Conservation (phyloP, 306 rosid genomes). For the Glycine tomentella region DNA sequence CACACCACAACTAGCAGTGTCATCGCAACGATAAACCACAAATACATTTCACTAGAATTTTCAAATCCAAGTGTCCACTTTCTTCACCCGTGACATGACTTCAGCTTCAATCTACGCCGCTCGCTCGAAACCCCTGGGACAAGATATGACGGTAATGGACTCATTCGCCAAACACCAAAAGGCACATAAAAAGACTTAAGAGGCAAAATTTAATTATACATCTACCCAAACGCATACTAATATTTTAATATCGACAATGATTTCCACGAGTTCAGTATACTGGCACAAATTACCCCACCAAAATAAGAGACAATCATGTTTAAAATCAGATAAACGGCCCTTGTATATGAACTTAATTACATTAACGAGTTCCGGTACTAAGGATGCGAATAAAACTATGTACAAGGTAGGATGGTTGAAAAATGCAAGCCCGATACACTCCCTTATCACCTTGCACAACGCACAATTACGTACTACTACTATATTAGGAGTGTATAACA, state of each 20-base stretch:
- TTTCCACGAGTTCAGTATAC: conserved; percentile 36
- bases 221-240: conserved; percentile 34
- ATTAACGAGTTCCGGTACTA: conserved; percentile 50
- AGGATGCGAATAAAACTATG: conserved; percentile 45
- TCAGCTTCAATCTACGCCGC: conserved; percentile 29
- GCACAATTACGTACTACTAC: conserved; percentile 46
- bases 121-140: background rate
- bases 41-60: conserved; percentile 32
- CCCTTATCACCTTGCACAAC: conserved; percentile 43
- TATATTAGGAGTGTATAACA: conserved; percentile 42
- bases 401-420: conserved; percentile 55
- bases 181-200: background rate
- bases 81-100: conserved; percentile 41
- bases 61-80: conserved; percentile 47
- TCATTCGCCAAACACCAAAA: background rate
- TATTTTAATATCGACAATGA: conserved; percentile 37
- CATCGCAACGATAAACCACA: conserved; percentile 30
- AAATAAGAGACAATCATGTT: conserved; percentile 34
- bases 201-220: conserved; percentile 21
- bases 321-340: conserved; percentile 45
- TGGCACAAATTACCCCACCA: conserved; percentile 1
- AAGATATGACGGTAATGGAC: background rate
- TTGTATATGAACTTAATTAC: conserved; percentile 55
- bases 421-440: conserved; percentile 47
- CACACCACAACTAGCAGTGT: conserved; percentile 44